Evolutionary conservation across 164 flowering plant species (phyloP).

Genomic region (Chloranthus sessilifolius): DNA sequence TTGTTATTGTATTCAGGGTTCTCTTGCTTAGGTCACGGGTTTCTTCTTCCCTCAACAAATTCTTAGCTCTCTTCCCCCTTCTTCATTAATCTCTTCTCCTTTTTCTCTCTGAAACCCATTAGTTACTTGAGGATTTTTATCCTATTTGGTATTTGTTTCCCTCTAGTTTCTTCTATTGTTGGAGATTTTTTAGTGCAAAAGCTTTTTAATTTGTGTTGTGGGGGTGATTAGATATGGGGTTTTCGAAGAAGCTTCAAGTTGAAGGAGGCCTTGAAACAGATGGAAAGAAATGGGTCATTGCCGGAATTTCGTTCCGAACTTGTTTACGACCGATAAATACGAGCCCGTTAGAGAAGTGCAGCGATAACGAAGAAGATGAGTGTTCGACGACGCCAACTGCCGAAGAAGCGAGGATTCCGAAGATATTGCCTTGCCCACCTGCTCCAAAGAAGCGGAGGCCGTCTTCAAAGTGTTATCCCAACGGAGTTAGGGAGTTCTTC

Average conservation of each 20-base stretch:
- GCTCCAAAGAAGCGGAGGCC: conserved; percentile 74
- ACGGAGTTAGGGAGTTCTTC: conserved; percentile 59
- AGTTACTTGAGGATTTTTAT: not conserved
- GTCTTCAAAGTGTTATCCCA: conserved; percentile 27
- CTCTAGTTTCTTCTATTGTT: not conserved
- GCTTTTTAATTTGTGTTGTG: conserved; percentile 1
- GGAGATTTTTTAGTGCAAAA: not conserved
- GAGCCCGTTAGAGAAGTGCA: not conserved
- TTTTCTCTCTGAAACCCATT: conserved; percentile 4
- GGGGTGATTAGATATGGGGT: conserved; percentile 37
- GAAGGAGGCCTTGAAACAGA: conserved; percentile 25
- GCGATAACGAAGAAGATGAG: conserved; percentile 20
- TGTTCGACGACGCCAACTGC: conserved; percentile 52
- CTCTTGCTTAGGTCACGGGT: conserved; percentile 20
- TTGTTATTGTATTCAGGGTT: not conserved
- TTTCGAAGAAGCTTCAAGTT: conserved; percentile 20
- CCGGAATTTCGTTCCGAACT: conserved; percentile 22
- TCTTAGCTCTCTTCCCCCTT: conserved; percentile 7
- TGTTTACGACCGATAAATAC: conserved; percentile 20
- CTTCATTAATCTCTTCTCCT: conserved; percentile 13
- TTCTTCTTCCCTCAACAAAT: conserved; percentile 11
- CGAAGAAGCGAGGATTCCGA: conserved; percentile 54
- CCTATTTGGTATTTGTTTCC: not conserved
- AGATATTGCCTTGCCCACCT: conserved; percentile 58
- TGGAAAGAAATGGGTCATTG: conserved; percentile 26